Evolutionary conservation across 768 basidiomycete species (phyloP).

Genomic region (Neoboletus brunneissimus): DNA sequence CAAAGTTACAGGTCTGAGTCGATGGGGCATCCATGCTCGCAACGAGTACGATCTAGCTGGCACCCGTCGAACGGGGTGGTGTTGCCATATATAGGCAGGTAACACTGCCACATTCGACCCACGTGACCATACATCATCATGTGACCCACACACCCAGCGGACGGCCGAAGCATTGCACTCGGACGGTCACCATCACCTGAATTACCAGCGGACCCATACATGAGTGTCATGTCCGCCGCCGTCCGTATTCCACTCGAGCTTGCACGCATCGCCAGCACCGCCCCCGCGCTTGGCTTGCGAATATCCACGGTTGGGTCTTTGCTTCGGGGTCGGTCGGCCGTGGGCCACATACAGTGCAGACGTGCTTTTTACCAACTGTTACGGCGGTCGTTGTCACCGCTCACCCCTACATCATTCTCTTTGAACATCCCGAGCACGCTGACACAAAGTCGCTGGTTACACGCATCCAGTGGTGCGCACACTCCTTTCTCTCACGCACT

Average conservation of each 20-base stretch:
- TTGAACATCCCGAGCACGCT: neutral
- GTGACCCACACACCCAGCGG: neutral
- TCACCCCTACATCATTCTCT: neutral
- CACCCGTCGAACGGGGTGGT: neutral
- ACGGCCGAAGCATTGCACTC: neutral
- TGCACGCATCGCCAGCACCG: conserved; percentile 10
- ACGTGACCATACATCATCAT: conserved; percentile 2
- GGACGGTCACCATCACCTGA: neutral
- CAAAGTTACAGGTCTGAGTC: conserved; percentile 15
- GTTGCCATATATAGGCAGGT: neutral
- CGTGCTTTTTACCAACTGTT: conserved; percentile 14
- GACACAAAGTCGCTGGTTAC: conserved; percentile 10
- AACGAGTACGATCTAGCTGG: neutral
- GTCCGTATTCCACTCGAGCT: conserved; percentile 10
- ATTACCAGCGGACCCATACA: neutral
- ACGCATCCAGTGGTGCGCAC: conserved; percentile 19
- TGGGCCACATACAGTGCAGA: neutral
- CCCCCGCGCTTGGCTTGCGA: conserved; percentile 4
- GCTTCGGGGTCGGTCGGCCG: conserved; percentile 1
- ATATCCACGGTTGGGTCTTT: neutral
- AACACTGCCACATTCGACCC: neutral
- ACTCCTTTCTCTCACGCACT: neutral
- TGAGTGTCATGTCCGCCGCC: neutral
- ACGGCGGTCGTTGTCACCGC: neutral
- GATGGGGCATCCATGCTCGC: neutral